Conservation (phyloP, 2,329 filamentous ascomycete species). For the Fusarium chuoi region DNA sequence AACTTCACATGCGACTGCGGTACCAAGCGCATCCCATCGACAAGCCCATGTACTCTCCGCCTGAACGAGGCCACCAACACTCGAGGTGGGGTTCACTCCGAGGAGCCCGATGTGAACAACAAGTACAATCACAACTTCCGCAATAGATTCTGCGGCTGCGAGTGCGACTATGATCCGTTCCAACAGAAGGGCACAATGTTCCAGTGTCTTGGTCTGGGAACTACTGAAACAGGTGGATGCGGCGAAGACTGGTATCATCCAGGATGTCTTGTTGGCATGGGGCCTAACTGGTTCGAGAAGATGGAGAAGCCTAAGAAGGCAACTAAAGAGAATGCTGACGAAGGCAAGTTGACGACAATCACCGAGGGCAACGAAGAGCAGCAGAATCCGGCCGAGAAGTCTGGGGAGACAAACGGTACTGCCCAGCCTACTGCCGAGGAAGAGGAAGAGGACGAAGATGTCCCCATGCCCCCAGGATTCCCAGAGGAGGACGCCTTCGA, state of each 20-base stretch:
- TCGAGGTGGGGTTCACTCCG: slow-evolving; percentile 80
- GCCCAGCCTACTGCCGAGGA: slow-evolving; percentile 40
- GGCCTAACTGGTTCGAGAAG: slow-evolving; percentile 75
- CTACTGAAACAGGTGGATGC: slow-evolving; percentile 83
- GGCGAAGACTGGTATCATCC: slow-evolving; percentile 99
- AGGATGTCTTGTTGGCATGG: slow-evolving; percentile 86
- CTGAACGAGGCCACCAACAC: slow-evolving; percentile 76
- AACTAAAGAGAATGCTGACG: slow-evolving; percentile 6
- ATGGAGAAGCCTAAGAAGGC: slow-evolving; percentile 52
- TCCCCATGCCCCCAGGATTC: slow-evolving; percentile 84
- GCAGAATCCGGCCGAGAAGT: slow-evolving; percentile 32
- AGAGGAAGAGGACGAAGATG: slow-evolving; percentile 65
- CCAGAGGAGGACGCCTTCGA: slow-evolving; percentile 91
- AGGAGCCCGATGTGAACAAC: slow-evolving; percentile 78
- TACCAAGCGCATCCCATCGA: slow-evolving; percentile 78
- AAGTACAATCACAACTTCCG: slow-evolving; percentile 96
- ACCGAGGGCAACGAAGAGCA: slow-evolving; percentile 57
- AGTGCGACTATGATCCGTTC: slow-evolving; percentile 86
- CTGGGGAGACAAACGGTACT: slow-evolving; percentile 28
- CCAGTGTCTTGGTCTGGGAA: slow-evolving; percentile 89
- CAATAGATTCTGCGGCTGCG: slow-evolving; percentile 92
- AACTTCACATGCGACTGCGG: slow-evolving; percentile 98
- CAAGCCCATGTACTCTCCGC: slow-evolving; percentile 80
- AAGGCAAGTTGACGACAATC: slow-evolving; percentile 58
- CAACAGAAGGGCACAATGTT: slow-evolving; percentile 98